Conservation (phyloP, 139 green algal species). For the Chlorella ohadii region DNA sequence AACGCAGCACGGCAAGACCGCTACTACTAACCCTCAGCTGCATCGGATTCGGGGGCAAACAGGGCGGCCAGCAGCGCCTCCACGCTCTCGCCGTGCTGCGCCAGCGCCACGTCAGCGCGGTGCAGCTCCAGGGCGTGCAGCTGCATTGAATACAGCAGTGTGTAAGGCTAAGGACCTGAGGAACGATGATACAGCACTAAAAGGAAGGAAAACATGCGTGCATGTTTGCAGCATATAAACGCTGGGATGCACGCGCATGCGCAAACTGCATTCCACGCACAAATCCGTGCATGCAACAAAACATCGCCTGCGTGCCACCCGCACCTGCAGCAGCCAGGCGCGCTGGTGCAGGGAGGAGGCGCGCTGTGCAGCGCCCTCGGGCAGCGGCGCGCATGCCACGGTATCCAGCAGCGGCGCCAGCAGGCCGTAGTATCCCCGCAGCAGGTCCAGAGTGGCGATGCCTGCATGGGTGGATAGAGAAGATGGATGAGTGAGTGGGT, state of each 20-base stretch:
- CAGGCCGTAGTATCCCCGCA: slow-evolving; percentile 34
- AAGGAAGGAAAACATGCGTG: no score
- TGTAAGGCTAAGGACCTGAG: no score
- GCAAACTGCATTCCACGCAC: not conserved
- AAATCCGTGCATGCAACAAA: no score
- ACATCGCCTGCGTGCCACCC: not conserved
- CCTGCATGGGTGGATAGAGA: slow-evolving; percentile 26
- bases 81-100: slow-evolving; percentile 33
- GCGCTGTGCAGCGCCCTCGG: not conserved
- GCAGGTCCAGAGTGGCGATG: slow-evolving; percentile 42
- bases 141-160: no score
- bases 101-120: slow-evolving; percentile 43
- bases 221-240: not conserved
- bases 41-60: slow-evolving; percentile 21
- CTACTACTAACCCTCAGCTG: not conserved
- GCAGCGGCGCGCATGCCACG: slow-evolving; percentile 34
- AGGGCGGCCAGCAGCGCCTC: slow-evolving; percentile 49
- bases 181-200: no score
- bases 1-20: no score
- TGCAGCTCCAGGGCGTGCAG: slow-evolving; percentile 51
- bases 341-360: slow-evolving; percentile 53
- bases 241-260: not conserved
- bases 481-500: no score
- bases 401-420: slow-evolving; percentile 37
- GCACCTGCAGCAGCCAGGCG: slow-evolving; percentile 61